Evolutionary conservation across 2,329 filamentous ascomycete species (phyloP), one percentile per base, ranked within the genome.

Genomic region (Alternaria arbusti): DNA sequence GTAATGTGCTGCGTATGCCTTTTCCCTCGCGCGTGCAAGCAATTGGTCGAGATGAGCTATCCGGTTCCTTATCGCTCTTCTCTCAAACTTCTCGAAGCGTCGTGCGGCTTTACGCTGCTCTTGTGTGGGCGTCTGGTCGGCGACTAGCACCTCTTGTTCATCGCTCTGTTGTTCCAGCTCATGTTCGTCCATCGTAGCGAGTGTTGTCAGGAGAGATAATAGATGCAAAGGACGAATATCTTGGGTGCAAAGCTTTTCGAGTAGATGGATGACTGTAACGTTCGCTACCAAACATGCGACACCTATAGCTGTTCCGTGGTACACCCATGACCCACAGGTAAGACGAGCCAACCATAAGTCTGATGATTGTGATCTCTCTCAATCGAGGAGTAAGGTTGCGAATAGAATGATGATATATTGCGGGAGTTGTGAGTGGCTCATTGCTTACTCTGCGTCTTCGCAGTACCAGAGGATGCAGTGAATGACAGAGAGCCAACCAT

Each of bases 261-360:
- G 11, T 4, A 13, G 20, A 22, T 13, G 3, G 17, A 13, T 4
- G 7, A 45, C 1, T 45, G 17, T 1, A 10, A 2, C 11, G 20
- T 45, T 45, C 43, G 43, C 43, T 45, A 45, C 43, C 20, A 45
- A 12, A 22, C 4, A 12, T 4, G 10, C 43, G 11, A 22, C 11
- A 13, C 43, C 43, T 15, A 22, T 1, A 1, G 12, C 17, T 13
- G 7, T 22, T 22, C 43, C 20, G 3, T 45, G 43, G 43, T 45
- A 4, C 43, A 1, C 43, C 2, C 5, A 45, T 1, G 2, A 1
- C 17, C n/a, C 43, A 20, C 2, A 22, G 3, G 0, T 8, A 45
- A n/a, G 36, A 13, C 17, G 11, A 22, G 20, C n/a, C n/a, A 45
- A 22, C 17, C 43, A 44, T 22, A 5, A 36, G 8, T n/a, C 7